Evolutionary conservation across 768 basidiomycete genomes (phyloP), one percentile per base, ranked within the genome.

Genomic region (Tylopilus rubrobrunneus): DNA sequence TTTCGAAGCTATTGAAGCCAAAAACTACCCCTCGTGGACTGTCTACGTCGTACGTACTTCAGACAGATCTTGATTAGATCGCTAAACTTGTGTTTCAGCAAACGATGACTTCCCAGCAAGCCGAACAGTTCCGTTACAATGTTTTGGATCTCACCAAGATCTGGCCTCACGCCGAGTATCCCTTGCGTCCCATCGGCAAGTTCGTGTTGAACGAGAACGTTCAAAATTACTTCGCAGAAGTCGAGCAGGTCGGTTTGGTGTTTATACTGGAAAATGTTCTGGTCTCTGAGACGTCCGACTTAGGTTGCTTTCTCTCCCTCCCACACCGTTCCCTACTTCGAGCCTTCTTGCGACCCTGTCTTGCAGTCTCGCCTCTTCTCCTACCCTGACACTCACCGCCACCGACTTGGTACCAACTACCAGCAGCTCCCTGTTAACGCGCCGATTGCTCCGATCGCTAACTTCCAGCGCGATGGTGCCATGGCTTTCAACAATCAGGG

Each of bases 341-440:
- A 97, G 76, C 81, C 92, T 39, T 87, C 89, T 5, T 82, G 86
- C 21, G 95, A 98, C 72, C 95, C 95, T 23, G 90, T 98, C 61
- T 79, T 98, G 59, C 94, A 98, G 68, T 88, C 89, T 21, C 90
- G 95, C 51, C 81, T 97, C 45, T 98, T 97, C 84, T 91, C 92
- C 5, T 98, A 98, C 78, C 86, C 87, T 4, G 89, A 92, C 66
- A 90, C 89, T 36, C 89, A 91, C 67, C 87, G 89, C 53, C 85
- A 91, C 74, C 87, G 89, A 67, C 85, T 91, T 31, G 89, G 89
- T 36, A 61, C 66, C 50, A 92, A 92, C 76, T 89, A 91, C 74
- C 79, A 86, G 64, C 89, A 96, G 64, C 75, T 98, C 10, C 93
- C 94, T 1, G 86, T 94, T 67, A 98, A 98, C 69, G 78, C 83